Evolutionary conservation across 306 rosid genomes (phyloP), one percentile per base, ranked within the genome.

Genomic region (Coriaria nepalensis): DNA sequence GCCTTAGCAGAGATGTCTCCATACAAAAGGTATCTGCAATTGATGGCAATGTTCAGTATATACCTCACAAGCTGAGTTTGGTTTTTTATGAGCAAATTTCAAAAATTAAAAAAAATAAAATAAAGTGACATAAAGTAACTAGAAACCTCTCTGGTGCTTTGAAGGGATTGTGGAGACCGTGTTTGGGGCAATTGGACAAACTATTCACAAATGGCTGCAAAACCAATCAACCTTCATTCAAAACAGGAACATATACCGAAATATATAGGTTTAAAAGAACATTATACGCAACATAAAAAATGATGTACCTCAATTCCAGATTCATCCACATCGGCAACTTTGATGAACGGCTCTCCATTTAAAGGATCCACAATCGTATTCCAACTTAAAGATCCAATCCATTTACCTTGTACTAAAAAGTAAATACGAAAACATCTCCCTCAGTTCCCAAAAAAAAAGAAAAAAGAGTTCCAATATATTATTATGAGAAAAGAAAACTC

Each of bases 371-470:
- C 36, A 50, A 90, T 6, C 6, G 87, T 81, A 48, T 65, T 85
- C 87, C 74, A 75, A 55, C 57, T 61, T 12, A 82, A 59, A 45
- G 95, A 66, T 61, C 71, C 67, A 32, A 61, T 57, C 97, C 97
- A 90, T 74, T 84, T 84, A 60, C 97, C 97, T 71, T 84, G 83
- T 73, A 90, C 97, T 90, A 69, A 69, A 73, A n/a, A n/a, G n/a
- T n/a, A n/a, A n/a, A n/a, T n/a, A 69, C 55, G 51, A 62, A 62
- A 10, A 56, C 12, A 57, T 5, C n/a, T 36, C 39, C 51, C 10
- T 8, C 12, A 40, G 35, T 38, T n/a, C 13, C 40, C 9, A 33
- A 11, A 36, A 0, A 29, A 2, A 9, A 35, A 9, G 0, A n/a
- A 47, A 38, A 45, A 33, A 61, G n/a, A 33, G 35, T 9, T n/a